Evolutionary conservation across 768 basidiomycete genomes (phyloP).

Genomic region (Boletus sp.): DNA sequence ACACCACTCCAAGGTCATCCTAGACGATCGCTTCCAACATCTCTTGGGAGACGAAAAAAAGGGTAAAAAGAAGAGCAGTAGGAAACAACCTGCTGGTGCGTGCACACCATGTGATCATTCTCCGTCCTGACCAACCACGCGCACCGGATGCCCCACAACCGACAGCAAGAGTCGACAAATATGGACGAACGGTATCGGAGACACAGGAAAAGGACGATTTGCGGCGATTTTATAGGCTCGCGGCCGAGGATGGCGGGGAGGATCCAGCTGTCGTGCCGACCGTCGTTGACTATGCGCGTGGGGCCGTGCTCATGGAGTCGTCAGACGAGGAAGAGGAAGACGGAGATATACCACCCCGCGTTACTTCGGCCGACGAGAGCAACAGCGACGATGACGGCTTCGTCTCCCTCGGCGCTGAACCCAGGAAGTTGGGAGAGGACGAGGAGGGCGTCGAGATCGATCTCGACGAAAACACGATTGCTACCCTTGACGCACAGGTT

Average conservation of each 20-base stretch:
- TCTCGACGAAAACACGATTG: conserved; percentile 72
- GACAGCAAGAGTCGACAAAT: conserved; percentile 78
- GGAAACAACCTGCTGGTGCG: conserved; percentile 26
- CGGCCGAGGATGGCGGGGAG: conserved; percentile 33
- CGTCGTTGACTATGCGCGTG: conserved; percentile 82
- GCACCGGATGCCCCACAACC: not conserved
- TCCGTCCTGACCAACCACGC: not conserved
- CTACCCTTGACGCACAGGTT: conserved; percentile 72
- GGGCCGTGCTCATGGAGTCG: conserved; percentile 82
- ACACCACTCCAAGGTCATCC: conserved; percentile 73
- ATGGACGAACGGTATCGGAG: conserved; percentile 70
- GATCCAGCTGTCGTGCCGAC: conserved; percentile 18
- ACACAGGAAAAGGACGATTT: conserved; percentile 73
- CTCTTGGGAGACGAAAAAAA: conserved; percentile 55
- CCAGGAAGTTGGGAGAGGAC: conserved; percentile 22
- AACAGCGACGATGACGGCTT: conserved; percentile 48
- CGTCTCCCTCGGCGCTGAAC: conserved; percentile 48
- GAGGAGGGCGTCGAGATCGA: conserved; percentile 60
- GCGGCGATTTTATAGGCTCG: conserved; percentile 76
- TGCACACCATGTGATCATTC: not conserved
- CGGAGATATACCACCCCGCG: not conserved
- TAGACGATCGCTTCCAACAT: conserved; percentile 89
- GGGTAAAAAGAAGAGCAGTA: conserved; percentile 36
- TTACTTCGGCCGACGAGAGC: conserved; percentile 34
- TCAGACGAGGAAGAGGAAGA: conserved; percentile 70